Evolutionary conservation across 176 grass and related monocot species (phyloP).

Genomic region (Hordeum marinum): DNA sequence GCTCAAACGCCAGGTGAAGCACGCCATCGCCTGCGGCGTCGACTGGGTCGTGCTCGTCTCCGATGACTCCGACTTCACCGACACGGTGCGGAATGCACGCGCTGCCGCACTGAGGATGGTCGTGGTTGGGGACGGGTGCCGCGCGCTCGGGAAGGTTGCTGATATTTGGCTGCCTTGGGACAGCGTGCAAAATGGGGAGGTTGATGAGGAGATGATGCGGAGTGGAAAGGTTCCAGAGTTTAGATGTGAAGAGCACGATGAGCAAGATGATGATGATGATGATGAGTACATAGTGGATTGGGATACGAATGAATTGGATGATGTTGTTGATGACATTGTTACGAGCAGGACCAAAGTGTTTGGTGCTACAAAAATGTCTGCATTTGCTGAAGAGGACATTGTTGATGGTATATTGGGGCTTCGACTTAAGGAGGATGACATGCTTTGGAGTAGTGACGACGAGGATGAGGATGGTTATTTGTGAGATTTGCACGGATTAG

Average conservation of each 20-base stretch:
- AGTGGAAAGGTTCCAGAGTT: slow-evolving; percentile 10
- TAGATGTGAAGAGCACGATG: slow-evolving; percentile 20
- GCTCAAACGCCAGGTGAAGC: slow-evolving; percentile 74
- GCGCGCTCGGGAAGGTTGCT: slow-evolving; percentile 46
- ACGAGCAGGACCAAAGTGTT: slow-evolving; percentile 26
- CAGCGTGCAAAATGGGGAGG: slow-evolving; percentile 66
- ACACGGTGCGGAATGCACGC: slow-evolving; percentile 62
- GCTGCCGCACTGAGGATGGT: slow-evolving; percentile 65
- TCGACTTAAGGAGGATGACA: neutral
- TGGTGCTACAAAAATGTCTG: slow-evolving; percentile 29
- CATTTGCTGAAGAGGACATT: slow-evolving; percentile 51
- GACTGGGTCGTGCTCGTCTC: slow-evolving; percentile 85
- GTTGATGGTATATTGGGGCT: slow-evolving; percentile 38
- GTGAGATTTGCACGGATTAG: slow-evolving; percentile 19
- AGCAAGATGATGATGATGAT: slow-evolving; percentile 22
- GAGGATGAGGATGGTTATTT: slow-evolving; percentile 54
- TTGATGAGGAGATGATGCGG: slow-evolving; percentile 59
- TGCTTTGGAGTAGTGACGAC: slow-evolving; percentile 47
- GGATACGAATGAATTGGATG: slow-evolving; percentile 37
- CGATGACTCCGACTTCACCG: slow-evolving; percentile 80
- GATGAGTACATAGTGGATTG: slow-evolving; percentile 23
- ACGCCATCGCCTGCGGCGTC: slow-evolving; percentile 64
- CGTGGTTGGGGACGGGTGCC: slow-evolving; percentile 68
- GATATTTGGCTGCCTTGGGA: slow-evolving; percentile 91
- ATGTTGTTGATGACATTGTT: slow-evolving; percentile 45